A percentile compares a stretch with the other conserved stretches of the same genome.
Evolutionary conservation across 768 basidiomycete genomes (phyloP).

Genomic region (Filobasidium wieringae): DNA sequence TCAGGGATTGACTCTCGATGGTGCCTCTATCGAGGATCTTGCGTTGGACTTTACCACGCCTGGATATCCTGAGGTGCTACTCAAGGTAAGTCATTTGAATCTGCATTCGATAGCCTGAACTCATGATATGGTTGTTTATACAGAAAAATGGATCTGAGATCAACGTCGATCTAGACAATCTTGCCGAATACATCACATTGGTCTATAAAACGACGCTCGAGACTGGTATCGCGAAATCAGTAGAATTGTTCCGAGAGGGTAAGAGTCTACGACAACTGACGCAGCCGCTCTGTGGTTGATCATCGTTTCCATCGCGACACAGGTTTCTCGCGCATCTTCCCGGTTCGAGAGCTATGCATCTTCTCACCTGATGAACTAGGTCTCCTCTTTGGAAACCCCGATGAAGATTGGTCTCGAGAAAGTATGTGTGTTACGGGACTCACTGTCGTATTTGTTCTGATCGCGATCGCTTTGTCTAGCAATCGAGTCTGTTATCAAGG

Average conservation of each 20-base stretch:
- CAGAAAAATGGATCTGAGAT: conserved; percentile 70
- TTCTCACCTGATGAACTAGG: conserved; percentile 93
- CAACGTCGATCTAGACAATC: conserved; percentile 71
- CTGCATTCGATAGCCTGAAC: neutral
- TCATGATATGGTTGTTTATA: neutral
- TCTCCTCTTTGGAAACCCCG: conserved; percentile 86
- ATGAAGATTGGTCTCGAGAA: conserved; percentile 93
- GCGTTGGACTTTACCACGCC: conserved; percentile 93
- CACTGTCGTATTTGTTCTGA: neutral
- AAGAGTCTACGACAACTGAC: neutral
- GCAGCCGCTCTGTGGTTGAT: neutral
- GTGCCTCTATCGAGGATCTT: conserved; percentile 67
- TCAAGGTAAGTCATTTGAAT: conserved; percentile 49
- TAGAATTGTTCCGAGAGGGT: conserved; percentile 77
- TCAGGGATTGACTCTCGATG: conserved; percentile 34
- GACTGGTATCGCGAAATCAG: conserved; percentile 62
- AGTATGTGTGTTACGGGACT: conserved; percentile 47
- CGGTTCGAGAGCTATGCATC: conserved; percentile 73
- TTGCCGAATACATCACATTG: conserved; percentile 75
- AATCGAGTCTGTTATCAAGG: conserved; percentile 77
- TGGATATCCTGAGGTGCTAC: conserved; percentile 75
- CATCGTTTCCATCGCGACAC: neutral
- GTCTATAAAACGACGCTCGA: conserved; percentile 82
- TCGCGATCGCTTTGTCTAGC: conserved; percentile 44
- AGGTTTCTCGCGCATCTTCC: conserved; percentile 63